phyloP scores from a whole-genome alignment of 768 basidiomycete species.

The Gautieria morchelliformis region DNA sequence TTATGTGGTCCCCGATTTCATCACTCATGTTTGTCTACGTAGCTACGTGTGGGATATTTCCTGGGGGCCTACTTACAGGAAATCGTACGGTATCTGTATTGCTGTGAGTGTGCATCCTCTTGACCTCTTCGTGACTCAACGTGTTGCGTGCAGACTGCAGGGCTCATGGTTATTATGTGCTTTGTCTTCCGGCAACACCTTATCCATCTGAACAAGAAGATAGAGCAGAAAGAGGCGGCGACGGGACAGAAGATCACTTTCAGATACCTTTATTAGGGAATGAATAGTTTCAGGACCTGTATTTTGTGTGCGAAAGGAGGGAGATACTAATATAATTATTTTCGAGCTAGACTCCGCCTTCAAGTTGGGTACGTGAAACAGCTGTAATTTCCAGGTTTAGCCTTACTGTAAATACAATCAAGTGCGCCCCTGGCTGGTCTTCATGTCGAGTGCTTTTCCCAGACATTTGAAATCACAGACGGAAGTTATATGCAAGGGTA shows the following conservation, averaged over 20 bases:
- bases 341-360: too few species aligned
- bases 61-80: constrained; percentile 20
- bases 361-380: too few species aligned
- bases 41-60: constrained; percentile 13
- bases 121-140: neutral
- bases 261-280: constrained; percentile 6
- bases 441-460: too few species aligned
- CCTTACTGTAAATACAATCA: too few species aligned
- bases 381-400: too few species aligned
- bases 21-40: neutral
- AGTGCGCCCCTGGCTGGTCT: too few species aligned
- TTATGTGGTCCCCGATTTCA: neutral
- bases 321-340: too few species aligned
- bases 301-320: too few species aligned
- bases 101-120: constrained; percentile 9
- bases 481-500: too few species aligned
- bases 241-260: neutral
- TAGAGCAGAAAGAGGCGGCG: constrained; percentile 4
- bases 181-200: constrained; percentile 15
- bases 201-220: constrained; percentile 11
- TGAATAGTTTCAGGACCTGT: too few species aligned
- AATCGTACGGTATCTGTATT: constrained; percentile 32
- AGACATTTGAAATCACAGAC: too few species aligned
- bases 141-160: constrained; percentile 17
- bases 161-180: constrained; percentile 21